Base-by-base conservation (phyloP, 306 rosid genomes). In the Prunus mira region DNA sequence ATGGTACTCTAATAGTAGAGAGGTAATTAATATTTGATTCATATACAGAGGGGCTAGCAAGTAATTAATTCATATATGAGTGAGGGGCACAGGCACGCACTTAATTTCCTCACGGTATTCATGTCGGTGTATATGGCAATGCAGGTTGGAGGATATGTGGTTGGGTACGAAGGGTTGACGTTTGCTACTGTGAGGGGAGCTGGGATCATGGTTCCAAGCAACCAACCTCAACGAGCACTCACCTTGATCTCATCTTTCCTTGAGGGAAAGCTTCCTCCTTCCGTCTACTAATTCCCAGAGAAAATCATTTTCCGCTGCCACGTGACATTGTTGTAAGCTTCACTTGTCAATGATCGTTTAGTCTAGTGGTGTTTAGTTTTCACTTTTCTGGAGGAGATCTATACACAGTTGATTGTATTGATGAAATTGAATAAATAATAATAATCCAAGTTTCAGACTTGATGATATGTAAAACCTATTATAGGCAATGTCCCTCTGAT, bases 121-220 rank as follows among this genome's bases (percentile, higher is more conserved):
- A 52, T 71, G 10, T 69, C 46, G 45, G 49, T 76, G n/a, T 52
- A 52, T 52, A 52, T 76, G 57, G 62, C 13, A 56, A 56, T 25
- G 15, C 76, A 89, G 90, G 82, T 89, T 50, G 91, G 93, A 87
- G 93, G 93, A 43, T 87, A 83, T 60, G 82, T 81, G n/a, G 69
- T 75, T 43, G 88, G 79, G 79, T 89, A 89, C 83, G 71, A 79
- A 77, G 93, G 89, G 67, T 65, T 87, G 56, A 78, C 88, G 49
- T 77, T 89, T 27, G 3, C 80, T 28, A 89, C 85, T 2, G 78
- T 89, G 43, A 87, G 89, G 76, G 93, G 85, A 69, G 91, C 93
- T 27, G 93, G 93, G 13, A 89, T 85, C 80, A 72, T 47, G 81
- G 89, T 87, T 83, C 91, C 89, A 60, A 83, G 82, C 81, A 30